These are phyloP conservation scores for Ganoderma multipileum DNA, from an alignment of 1,284 basidiomycete species.

Conservation along the genomic window DNA sequence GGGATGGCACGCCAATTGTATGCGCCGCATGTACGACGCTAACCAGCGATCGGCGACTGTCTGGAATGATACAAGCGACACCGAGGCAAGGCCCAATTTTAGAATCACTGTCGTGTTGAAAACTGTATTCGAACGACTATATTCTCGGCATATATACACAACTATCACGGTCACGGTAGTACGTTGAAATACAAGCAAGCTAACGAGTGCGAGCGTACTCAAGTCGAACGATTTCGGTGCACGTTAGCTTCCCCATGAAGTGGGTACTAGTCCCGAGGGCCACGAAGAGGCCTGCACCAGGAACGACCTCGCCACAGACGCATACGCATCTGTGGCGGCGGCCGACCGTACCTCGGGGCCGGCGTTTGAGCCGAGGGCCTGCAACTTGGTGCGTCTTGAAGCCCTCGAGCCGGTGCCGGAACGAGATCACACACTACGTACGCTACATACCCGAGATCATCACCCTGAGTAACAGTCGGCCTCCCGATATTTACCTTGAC, in stretches of 20 bases:
- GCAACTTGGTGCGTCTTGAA: not conserved
- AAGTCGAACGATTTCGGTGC: slow-evolving; percentile 10
- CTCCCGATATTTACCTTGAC: not conserved
- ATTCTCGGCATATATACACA: no score
- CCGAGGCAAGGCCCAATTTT: no score
- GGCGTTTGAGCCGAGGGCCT: not conserved
- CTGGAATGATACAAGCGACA: no score
- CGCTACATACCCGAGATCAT: not conserved
- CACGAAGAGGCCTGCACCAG: slow-evolving; percentile 22
- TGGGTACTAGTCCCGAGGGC: slow-evolving; percentile 22
- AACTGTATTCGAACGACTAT: no score
- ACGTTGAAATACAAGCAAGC: not conserved
- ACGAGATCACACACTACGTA: not conserved
- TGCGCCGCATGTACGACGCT: no score
- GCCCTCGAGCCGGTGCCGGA: not conserved
- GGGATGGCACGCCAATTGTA: no score
- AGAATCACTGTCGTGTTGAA: no score
- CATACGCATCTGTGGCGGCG: not conserved
- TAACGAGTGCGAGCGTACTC: no score
- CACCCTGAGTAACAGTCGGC: not conserved
- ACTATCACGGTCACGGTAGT: no score
- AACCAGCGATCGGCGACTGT: no score
- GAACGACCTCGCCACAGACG: slow-evolving; percentile 10
- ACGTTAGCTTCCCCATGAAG: slow-evolving; percentile 18
- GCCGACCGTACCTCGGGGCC: slow-evolving; percentile 21